A percentile compares a stretch with the other conserved stretches of the same genome.
Evolutionary conservation across 1,284 basidiomycete species (phyloP).

Genomic region (Salmacisia buchloeana): DNA sequence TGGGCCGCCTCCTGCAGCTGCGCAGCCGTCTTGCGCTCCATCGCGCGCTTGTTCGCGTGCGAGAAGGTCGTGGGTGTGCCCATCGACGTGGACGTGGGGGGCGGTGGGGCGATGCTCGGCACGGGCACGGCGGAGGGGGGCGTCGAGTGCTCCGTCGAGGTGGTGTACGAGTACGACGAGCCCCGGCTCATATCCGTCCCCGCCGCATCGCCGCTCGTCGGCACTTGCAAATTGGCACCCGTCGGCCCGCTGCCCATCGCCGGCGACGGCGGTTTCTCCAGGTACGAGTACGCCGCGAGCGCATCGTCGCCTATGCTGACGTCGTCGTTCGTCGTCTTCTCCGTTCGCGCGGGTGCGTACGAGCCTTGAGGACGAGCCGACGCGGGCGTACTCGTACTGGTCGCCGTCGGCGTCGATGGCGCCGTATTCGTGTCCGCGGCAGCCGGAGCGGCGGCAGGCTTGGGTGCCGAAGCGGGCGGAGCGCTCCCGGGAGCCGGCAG

Average conservation of each 20-base stretch:
- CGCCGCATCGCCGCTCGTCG: background rate
- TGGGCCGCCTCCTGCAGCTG: conserved; percentile 39
- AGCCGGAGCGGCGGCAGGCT: too few species aligned
- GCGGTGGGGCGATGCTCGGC: background rate
- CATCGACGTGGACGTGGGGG: background rate
- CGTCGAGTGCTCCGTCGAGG: background rate
- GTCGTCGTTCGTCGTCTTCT: too few species aligned
- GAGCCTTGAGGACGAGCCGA: too few species aligned
- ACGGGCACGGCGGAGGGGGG: background rate
- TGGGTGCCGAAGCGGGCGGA: too few species aligned
- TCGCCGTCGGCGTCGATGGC: too few species aligned
- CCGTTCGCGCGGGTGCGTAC: too few species aligned
- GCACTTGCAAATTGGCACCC: background rate
- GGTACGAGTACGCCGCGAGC: conserved; percentile 39
- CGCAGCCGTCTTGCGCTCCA: conserved; percentile 40
- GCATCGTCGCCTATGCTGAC: conserved; percentile 36
- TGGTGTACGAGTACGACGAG: background rate
- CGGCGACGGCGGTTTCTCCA: conserved; percentile 40
- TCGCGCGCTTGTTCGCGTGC: conserved; percentile 9
- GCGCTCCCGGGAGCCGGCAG: too few species aligned
- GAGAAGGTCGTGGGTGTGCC: conserved; percentile 4
- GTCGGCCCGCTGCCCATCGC: conserved; percentile 12
- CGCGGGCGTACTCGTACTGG: too few species aligned
- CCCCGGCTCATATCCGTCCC: background rate
- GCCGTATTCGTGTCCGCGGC: too few species aligned